Percentiles rank a stretch among this genome's conserved stretches.
These are phyloP conservation scores for Malus hybrid DNA, from an alignment of 331 rosid genomes.

Conservation along the genomic window DNA sequence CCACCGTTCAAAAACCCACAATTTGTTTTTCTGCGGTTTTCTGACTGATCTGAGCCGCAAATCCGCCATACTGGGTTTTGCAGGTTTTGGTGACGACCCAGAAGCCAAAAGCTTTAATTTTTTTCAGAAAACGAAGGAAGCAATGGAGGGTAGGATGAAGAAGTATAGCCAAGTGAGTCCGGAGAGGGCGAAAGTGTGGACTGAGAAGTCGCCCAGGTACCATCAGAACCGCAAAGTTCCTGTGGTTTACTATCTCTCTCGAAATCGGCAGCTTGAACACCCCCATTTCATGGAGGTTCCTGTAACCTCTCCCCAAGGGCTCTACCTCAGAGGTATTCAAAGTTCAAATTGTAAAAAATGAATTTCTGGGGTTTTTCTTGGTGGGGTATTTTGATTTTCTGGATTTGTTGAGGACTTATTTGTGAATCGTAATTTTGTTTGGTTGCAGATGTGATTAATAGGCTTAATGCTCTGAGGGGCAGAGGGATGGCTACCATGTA, in stretches of 20 bases:
- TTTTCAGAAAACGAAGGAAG: not conserved
- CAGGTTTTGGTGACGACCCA: not conserved
- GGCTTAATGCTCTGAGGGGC: slow-evolving; percentile 69
- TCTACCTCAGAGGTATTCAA: slow-evolving; percentile 60
- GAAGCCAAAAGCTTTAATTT: not conserved
- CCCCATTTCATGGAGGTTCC: slow-evolving; percentile 97
- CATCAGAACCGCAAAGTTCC: slow-evolving; percentile 68
- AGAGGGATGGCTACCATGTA: slow-evolving; percentile 81
- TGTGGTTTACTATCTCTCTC: slow-evolving; percentile 70
- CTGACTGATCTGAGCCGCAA: not conserved
- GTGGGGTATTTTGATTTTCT: not conserved
- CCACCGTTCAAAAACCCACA: not conserved
- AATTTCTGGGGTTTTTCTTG: not conserved
- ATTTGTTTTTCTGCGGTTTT: not conserved
- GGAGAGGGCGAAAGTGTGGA: slow-evolving; percentile 82
- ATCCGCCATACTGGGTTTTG: not conserved
- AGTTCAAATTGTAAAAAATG: not conserved
- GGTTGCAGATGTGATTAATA: slow-evolving; percentile 65
- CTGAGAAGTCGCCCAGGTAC: slow-evolving; percentile 76
- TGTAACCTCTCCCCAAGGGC: slow-evolving; percentile 56
- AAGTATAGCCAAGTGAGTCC: slow-evolving; percentile 76
- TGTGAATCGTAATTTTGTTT: not conserved
- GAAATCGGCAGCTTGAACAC: slow-evolving; percentile 83
- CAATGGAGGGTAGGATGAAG: slow-evolving; percentile 65
- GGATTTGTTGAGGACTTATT: slow-evolving; percentile 19